Conservation (phyloP, 805 yeast genomes). For the Schwanniomyces vanrijiae region DNA sequence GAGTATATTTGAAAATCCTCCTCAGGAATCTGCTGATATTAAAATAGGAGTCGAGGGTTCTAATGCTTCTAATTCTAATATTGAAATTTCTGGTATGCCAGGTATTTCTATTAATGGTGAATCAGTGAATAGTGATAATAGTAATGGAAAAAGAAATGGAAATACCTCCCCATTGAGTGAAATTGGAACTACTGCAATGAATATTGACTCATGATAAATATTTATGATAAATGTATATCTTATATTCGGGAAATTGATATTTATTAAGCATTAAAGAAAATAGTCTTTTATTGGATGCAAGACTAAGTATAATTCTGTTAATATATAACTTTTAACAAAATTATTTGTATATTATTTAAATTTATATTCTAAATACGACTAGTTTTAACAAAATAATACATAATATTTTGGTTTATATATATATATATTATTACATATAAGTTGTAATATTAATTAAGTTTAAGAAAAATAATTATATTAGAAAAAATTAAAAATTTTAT, state of each 20-base stretch:
- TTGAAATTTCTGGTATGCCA: background rate
- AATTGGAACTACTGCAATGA: background rate
- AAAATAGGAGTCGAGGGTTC: background rate
- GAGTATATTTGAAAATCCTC: conserved; percentile 4
- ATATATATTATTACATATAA: too few species aligned
- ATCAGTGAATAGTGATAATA: background rate
- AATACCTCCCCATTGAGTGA: background rate
- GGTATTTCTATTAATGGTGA: background rate
- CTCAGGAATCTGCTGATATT: background rate
- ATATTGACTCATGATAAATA: background rate
- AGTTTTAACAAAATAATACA: too few species aligned
- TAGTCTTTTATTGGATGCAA: background rate
- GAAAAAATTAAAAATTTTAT: too few species aligned
- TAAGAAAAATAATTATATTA: too few species aligned
- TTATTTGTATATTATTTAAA: background rate
- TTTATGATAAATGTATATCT: background rate
- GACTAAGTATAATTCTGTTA: background rate
- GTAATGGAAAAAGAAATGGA: background rate
- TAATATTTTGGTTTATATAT: too few species aligned
- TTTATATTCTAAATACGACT: background rate
- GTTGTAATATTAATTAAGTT: too few species aligned
- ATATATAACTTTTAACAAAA: background rate
- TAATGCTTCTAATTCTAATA: background rate
- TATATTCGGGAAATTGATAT: background rate
- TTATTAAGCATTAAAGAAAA: too few species aligned